These are phyloP conservation scores for Solanum hybrid DNA, from an alignment of 305 asterid genomes.

Conservation along the genomic window DNA sequence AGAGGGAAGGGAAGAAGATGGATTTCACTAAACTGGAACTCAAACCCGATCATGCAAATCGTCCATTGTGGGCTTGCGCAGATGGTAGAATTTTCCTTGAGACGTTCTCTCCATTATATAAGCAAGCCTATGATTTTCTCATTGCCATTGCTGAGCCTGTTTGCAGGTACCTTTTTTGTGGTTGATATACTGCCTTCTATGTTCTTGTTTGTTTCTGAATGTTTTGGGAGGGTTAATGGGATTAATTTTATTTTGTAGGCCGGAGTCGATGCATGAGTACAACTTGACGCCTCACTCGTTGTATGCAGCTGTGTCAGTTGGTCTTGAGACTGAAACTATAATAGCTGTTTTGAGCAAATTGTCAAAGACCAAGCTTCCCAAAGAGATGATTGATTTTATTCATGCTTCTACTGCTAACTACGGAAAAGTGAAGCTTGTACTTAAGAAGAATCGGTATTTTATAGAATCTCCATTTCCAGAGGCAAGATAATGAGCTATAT, in stretches of 20 bases:
- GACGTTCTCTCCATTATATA: slow-evolving; percentile 71
- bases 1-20: slow-evolving; percentile 53
- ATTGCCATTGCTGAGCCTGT: slow-evolving; percentile 92
- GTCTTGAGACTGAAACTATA: slow-evolving; percentile 91
- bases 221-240: background rate
- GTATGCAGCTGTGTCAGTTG: slow-evolving; percentile 91
- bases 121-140: slow-evolving; percentile 82
- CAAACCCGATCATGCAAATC: slow-evolving; percentile 64
- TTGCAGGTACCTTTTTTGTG: slow-evolving; percentile 47
- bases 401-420: slow-evolving; percentile 88
- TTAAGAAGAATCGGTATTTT: slow-evolving; percentile 79
- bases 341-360: slow-evolving; percentile 69
- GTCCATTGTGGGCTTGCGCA: slow-evolving; percentile 84
- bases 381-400: slow-evolving; percentile 87
- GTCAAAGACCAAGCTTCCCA: slow-evolving; percentile 88
- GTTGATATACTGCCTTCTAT: background rate
- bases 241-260: slow-evolving; percentile 38
- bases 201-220: background rate
- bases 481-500: slow-evolving; percentile 39
- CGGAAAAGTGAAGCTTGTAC: slow-evolving; percentile 95
- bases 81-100: slow-evolving; percentile 84
- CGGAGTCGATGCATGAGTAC: slow-evolving; percentile 97
- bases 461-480: slow-evolving; percentile 94
- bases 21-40: slow-evolving; percentile 70
- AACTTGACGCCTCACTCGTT: slow-evolving; percentile 92